These are phyloP conservation scores for Sporothrix humicola DNA, from an alignment of 2,329 filamentous ascomycete genomes.

Conservation along the genomic window DNA sequence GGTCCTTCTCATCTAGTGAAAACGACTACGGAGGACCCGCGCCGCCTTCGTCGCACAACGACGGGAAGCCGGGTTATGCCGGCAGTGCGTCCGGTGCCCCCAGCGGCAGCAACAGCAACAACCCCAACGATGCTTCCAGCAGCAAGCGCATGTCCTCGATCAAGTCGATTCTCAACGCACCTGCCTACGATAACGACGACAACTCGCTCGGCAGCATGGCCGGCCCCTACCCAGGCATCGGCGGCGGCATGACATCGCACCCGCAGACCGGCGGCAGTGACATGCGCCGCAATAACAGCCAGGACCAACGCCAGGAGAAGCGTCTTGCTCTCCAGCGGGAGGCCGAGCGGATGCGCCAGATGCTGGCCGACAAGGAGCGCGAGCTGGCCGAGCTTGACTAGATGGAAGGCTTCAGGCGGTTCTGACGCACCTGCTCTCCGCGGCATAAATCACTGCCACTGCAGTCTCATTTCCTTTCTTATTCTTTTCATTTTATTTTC, in stretches of 20 bases:
- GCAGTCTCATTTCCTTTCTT: background rate
- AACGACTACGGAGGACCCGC: slow-evolving; percentile 48
- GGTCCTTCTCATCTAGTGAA: slow-evolving; percentile 68
- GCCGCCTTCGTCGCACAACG: slow-evolving; percentile 4
- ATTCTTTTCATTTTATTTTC: background rate
- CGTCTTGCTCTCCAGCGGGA: slow-evolving; percentile 72
- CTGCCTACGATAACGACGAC: slow-evolving; percentile 47
- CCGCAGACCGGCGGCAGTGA: slow-evolving; percentile 26
- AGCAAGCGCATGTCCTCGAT: slow-evolving; percentile 72
- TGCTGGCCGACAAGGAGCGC: slow-evolving; percentile 74
- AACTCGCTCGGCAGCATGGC: slow-evolving; percentile 37
- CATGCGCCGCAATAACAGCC: slow-evolving; percentile 42
- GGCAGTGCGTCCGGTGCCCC: background rate
- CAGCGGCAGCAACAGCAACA: slow-evolving; percentile 37
- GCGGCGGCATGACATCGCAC: slow-evolving; percentile 10
- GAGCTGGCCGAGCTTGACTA: slow-evolving; percentile 62
- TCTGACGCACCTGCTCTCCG: background rate
- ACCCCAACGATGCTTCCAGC: slow-evolving; percentile 30
- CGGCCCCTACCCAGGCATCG: slow-evolving; percentile 35
- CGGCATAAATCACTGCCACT: background rate
- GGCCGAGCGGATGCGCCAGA: slow-evolving; percentile 75
- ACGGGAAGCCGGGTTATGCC: background rate
- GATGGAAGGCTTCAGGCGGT: background rate
- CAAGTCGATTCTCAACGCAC: slow-evolving; percentile 74
- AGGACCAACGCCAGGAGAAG: slow-evolving; percentile 55